phyloP scores from a whole-genome alignment of 305 asterid species.

The Fraxinus angustifolia region DNA sequence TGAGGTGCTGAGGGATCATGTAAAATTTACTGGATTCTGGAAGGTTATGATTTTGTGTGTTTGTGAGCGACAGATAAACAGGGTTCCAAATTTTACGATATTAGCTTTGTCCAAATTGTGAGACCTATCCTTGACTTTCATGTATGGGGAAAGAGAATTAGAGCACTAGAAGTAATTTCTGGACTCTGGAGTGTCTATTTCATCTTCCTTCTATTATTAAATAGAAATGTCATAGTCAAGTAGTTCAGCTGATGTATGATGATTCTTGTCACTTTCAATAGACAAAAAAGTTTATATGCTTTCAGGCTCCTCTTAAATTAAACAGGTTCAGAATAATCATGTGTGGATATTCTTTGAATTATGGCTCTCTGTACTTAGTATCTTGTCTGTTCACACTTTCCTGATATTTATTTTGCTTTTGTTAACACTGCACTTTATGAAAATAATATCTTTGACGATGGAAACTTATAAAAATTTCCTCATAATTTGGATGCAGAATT shows the following conservation, averaged over 20 bases:
- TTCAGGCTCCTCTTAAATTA: slow-evolving; percentile 11
- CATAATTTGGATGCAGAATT: slow-evolving; percentile 62
- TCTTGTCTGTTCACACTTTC: background rate
- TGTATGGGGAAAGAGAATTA: background rate
- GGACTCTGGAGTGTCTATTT: background rate
- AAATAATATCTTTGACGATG: background rate
- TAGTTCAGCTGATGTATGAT: background rate
- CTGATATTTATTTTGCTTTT: background rate
- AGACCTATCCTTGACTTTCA: background rate
- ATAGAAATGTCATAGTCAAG: background rate
- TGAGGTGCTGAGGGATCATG: background rate
- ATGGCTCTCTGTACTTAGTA: background rate
- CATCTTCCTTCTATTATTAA: background rate
- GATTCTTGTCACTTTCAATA: background rate
- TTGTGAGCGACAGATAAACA: background rate
- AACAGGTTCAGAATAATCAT: slow-evolving; percentile 9
- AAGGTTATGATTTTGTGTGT: background rate
- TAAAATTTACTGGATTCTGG: background rate
- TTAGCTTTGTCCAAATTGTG: background rate
- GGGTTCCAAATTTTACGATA: background rate
- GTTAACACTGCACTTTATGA: slow-evolving; percentile 3
- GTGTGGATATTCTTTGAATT: slow-evolving; percentile 8
- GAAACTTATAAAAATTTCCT: slow-evolving; percentile 15
- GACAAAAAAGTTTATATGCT: background rate
- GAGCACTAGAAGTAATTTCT: background rate